Conservation (phyloP, 805 yeast species). For the Tetrapisispora namnaoensis region DNA sequence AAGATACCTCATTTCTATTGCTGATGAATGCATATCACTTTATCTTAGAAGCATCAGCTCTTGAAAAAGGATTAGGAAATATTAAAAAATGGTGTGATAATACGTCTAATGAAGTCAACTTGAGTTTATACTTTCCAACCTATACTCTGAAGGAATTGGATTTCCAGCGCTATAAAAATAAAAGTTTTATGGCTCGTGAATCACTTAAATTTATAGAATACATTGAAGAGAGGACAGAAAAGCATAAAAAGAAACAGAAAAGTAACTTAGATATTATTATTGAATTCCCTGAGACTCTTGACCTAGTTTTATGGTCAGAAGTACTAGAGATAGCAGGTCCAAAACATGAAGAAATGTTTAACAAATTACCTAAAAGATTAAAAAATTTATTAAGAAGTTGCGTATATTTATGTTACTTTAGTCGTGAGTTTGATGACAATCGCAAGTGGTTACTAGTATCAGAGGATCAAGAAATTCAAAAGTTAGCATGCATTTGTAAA, state of each 20-base stretch:
- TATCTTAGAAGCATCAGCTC: constrained; percentile 57
- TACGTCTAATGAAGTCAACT: constrained; percentile 17
- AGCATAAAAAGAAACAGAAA: constrained; percentile 1
- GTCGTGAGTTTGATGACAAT: constrained; percentile 25
- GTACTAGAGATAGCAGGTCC: constrained; percentile 9
- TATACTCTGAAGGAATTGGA: constrained; percentile 49
- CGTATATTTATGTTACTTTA: constrained; percentile 41
- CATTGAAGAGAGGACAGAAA: constrained; percentile 7
- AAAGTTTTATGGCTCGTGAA: constrained; percentile 56
- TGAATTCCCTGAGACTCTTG: constrained; percentile 39
- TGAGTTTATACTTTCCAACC: constrained; percentile 43
- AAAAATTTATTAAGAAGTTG: constrained; percentile 49
- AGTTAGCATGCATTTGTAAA: constrained; percentile 41
- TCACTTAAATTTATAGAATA: constrained; percentile 53
- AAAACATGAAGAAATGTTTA: constrained; percentile 7
- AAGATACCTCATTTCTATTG: not conserved
- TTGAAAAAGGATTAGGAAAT: constrained; percentile 60
- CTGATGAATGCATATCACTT: constrained; percentile 28
- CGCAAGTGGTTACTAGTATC: constrained; percentile 51
- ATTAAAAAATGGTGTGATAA: constrained; percentile 50
- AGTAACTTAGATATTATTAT: constrained; percentile 22
- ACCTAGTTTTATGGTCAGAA: constrained; percentile 19
- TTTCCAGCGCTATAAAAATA: constrained; percentile 43
- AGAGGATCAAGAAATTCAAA: constrained; percentile 53
- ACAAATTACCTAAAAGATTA: constrained; percentile 41